Evolutionary conservation across 495 filamentous ascomycete species (phyloP).

Genomic region (Immersiella caudata): DNA sequence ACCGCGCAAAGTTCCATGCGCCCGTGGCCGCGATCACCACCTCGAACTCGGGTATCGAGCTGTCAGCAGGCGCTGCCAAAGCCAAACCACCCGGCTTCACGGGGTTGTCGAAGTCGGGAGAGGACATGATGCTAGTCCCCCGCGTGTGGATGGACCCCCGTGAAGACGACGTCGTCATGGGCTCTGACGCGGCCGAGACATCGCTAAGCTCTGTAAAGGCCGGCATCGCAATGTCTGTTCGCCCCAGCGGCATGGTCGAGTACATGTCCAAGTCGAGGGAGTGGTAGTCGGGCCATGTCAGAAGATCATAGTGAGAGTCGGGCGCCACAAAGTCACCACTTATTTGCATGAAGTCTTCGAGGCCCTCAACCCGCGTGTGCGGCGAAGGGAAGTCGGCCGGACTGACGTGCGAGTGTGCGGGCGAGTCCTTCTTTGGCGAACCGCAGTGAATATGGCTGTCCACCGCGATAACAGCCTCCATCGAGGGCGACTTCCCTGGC

Average conservation of each 20-base stretch:
- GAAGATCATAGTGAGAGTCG: constrained; percentile 41
- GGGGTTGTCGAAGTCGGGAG: constrained; percentile 38
- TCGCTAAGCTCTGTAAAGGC: constrained; percentile 39
- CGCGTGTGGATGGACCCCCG: constrained; percentile 49
- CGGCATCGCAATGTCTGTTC: constrained; percentile 37
- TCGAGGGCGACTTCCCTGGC: constrained; percentile 29
- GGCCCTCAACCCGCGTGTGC: constrained; percentile 33
- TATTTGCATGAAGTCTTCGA: constrained; percentile 44
- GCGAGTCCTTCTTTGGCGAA: constrained; percentile 30
- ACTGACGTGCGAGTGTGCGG: constrained; percentile 36
- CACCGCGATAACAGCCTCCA: constrained; percentile 33
- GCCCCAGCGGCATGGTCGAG: constrained; percentile 30
- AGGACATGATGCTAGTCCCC: constrained; percentile 49
- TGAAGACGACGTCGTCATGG: constrained; percentile 40
- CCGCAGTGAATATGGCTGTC: constrained; percentile 31
- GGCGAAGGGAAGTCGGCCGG: constrained; percentile 40
- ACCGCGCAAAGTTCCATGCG: constrained; percentile 60
- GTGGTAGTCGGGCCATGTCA: constrained; percentile 39
- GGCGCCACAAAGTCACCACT: constrained; percentile 32
- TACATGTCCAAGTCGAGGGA: constrained; percentile 42
- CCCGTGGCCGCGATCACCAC: constrained; percentile 56
- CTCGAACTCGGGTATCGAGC: constrained; percentile 50
- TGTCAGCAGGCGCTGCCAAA: constrained; percentile 25
- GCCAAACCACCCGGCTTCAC: constrained; percentile 39
- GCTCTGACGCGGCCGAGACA: constrained; percentile 41